Percentiles rank a stretch among this genome's conserved stretches.
Evolutionary conservation across 2,329 filamentous ascomycete species (phyloP).

Genomic region (Cladophialophora immunda): DNA sequence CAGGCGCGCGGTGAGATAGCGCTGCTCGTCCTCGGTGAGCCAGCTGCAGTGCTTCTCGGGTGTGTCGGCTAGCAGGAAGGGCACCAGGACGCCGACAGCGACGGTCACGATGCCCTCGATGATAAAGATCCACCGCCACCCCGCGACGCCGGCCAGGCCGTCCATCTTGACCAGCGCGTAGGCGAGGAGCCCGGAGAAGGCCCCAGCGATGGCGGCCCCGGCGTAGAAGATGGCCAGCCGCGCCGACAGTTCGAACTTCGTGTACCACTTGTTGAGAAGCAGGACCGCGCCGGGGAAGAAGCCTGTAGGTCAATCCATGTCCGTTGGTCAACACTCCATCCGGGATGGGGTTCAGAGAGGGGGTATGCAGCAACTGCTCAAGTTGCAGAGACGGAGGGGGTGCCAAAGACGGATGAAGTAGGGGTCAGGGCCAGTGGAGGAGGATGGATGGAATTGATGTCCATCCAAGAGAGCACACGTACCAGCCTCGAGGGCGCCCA

Average conservation of each 20-base stretch:
- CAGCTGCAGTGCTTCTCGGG: slow-evolving; percentile 44
- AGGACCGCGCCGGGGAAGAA: slow-evolving; percentile 52
- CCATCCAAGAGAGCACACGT: too few species aligned
- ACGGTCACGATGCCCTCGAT: slow-evolving; percentile 58
- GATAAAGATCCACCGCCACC: slow-evolving; percentile 65
- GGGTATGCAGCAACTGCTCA: too few species aligned
- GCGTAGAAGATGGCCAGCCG: slow-evolving; percentile 49
- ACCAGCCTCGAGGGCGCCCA: slow-evolving; percentile 46
- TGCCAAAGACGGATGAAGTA: too few species aligned
- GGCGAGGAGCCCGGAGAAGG: slow-evolving; percentile 61
- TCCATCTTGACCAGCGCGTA: slow-evolving; percentile 61
- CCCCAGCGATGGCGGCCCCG: slow-evolving; percentile 59
- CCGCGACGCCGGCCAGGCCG: slow-evolving; percentile 56
- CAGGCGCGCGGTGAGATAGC: neutral
- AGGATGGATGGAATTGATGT: too few species aligned
- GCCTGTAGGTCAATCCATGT: too few species aligned
- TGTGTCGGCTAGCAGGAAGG: slow-evolving; percentile 56
- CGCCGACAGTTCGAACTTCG: neutral
- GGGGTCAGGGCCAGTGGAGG: too few species aligned
- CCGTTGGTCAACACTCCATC: too few species aligned
- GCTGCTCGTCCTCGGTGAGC: neutral
- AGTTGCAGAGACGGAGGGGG: too few species aligned
- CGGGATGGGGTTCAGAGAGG: too few species aligned
- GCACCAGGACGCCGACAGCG: slow-evolving; percentile 51
- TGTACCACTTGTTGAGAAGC: slow-evolving; percentile 28